Evolutionary conservation across 495 filamentous ascomycete species (phyloP).

Genomic region (Trichoderma parareesei): DNA sequence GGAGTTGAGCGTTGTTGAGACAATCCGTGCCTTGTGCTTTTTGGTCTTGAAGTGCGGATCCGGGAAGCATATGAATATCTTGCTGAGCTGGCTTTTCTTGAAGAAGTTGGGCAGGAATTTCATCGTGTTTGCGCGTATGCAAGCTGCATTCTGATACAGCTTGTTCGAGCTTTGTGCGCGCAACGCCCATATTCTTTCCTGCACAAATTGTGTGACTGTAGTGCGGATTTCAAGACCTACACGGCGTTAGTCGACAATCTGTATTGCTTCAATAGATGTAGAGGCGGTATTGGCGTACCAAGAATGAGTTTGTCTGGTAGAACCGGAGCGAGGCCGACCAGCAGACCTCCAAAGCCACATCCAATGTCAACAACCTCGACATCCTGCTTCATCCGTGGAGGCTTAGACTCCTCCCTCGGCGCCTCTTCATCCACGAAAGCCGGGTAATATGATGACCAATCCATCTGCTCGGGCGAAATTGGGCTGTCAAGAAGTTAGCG

Average conservation of each 20-base stretch:
- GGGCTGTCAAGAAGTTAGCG: constrained; percentile 48
- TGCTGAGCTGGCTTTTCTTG: constrained; percentile 61
- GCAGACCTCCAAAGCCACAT: constrained; percentile 87
- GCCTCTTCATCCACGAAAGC: constrained; percentile 40
- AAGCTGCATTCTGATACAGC: constrained; percentile 76
- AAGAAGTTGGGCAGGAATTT: constrained; percentile 98
- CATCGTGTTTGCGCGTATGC: constrained; percentile 90
- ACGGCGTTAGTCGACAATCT: constrained; percentile 1
- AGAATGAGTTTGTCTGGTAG: constrained; percentile 77
- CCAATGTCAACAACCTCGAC: constrained; percentile 97
- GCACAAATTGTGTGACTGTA: constrained; percentile 81
- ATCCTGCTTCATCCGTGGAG: constrained; percentile 47
- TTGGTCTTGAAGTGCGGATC: constrained; percentile 97
- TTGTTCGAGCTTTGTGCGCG: constrained; percentile 53
- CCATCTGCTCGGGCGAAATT: constrained; percentile 71
- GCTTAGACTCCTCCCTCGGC: constrained; percentile 13
- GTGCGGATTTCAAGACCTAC: constrained; percentile 79
- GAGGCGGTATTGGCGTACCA: constrained; percentile 37
- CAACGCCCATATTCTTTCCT: constrained; percentile 75
- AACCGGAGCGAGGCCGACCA: constrained; percentile 74
- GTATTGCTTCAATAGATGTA: background rate
- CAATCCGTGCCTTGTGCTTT: constrained; percentile 94
- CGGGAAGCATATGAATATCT: constrained; percentile 96
- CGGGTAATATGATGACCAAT: constrained; percentile 85
- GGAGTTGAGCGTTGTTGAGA: constrained; percentile 75